These are phyloP conservation scores for Prunus kanzakura DNA, from an alignment of 306 rosid genomes.

Conservation along the genomic window DNA sequence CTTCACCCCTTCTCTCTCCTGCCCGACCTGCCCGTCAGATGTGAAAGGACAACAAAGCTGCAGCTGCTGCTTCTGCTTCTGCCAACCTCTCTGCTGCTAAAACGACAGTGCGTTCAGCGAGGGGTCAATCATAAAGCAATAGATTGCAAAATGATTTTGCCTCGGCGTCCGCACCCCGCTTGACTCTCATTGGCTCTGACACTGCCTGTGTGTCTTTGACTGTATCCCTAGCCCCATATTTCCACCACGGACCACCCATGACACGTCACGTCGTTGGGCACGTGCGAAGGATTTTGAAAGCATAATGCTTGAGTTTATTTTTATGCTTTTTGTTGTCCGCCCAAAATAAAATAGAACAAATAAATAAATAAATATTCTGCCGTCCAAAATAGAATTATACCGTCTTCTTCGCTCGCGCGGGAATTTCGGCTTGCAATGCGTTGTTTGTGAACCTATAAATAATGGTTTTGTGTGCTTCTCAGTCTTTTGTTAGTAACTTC, in stretches of 20 bases:
- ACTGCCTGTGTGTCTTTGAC: slow-evolving; percentile 25
- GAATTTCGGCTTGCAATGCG: slow-evolving; percentile 63
- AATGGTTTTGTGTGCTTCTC: neutral
- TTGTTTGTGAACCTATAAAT: neutral
- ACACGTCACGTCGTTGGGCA: slow-evolving; percentile 37
- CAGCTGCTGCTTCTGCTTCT: neutral
- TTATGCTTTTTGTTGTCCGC: slow-evolving; percentile 32
- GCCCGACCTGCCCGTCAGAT: slow-evolving; percentile 42
- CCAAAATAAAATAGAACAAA: neutral
- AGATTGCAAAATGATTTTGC: slow-evolving; percentile 54
- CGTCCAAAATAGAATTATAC: slow-evolving; percentile 24
- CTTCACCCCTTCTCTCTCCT: slow-evolving; percentile 20
- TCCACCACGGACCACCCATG: slow-evolving; percentile 8
- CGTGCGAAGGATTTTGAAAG: slow-evolving; percentile 26
- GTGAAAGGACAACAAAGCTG: slow-evolving; percentile 44
- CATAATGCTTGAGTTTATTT: neutral
- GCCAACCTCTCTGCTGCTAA: neutral
- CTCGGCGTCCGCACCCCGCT: slow-evolving; percentile 6
- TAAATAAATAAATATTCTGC: neutral
- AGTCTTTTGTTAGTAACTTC: neutral
- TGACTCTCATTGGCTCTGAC: slow-evolving; percentile 24
- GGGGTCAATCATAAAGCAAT: slow-evolving; percentile 73
- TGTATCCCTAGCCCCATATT: neutral
- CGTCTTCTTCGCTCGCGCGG: slow-evolving; percentile 50
- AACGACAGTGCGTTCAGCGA: slow-evolving; percentile 47